Evolutionary conservation across 2,329 filamentous ascomycete species (phyloP).

Genomic region (Fusarium chaquense): DNA sequence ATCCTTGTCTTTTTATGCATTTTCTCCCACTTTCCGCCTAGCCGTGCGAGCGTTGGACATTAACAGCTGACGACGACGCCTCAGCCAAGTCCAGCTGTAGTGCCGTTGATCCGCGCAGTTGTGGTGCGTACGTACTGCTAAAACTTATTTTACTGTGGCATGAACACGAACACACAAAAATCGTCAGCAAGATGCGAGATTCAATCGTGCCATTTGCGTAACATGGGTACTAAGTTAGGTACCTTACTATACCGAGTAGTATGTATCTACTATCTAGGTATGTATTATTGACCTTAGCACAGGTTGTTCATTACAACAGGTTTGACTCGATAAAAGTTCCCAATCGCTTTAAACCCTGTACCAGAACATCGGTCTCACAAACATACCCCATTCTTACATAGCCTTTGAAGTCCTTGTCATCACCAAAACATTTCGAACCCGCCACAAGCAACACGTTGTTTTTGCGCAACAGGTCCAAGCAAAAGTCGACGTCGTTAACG

Average conservation of each 20-base stretch:
- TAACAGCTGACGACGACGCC: slow-evolving; percentile 43
- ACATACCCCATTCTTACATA: slow-evolving; percentile 84
- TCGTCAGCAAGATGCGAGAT: slow-evolving; percentile 7
- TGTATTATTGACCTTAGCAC: background rate
- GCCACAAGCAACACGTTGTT: slow-evolving; percentile 81
- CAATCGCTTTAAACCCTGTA: slow-evolving; percentile 70
- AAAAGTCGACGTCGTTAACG: slow-evolving; percentile 80
- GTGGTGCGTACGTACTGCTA: background rate
- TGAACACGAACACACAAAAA: background rate
- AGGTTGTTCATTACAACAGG: slow-evolving; percentile 8
- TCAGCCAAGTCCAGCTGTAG: slow-evolving; percentile 38
- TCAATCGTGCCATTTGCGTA: background rate
- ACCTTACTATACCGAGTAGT: background rate
- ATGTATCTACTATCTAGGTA: no score
- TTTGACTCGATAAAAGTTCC: slow-evolving; percentile 54
- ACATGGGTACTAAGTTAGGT: background rate
- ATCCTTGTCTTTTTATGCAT: slow-evolving; percentile 24
- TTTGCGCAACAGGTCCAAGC: slow-evolving; percentile 73
- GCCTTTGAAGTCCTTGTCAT: slow-evolving; percentile 73
- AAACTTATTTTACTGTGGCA: background rate
- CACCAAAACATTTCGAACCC: slow-evolving; percentile 79
- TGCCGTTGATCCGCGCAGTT: slow-evolving; percentile 39
- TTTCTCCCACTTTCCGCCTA: slow-evolving; percentile 35
- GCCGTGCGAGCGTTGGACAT: slow-evolving; percentile 11
- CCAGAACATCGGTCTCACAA: slow-evolving; percentile 75